Percentiles rank a stretch among this genome's conserved stretches.
Conservation (phyloP, 768 basidiomycete genomes). For the Leucosporidium scottii region DNA sequence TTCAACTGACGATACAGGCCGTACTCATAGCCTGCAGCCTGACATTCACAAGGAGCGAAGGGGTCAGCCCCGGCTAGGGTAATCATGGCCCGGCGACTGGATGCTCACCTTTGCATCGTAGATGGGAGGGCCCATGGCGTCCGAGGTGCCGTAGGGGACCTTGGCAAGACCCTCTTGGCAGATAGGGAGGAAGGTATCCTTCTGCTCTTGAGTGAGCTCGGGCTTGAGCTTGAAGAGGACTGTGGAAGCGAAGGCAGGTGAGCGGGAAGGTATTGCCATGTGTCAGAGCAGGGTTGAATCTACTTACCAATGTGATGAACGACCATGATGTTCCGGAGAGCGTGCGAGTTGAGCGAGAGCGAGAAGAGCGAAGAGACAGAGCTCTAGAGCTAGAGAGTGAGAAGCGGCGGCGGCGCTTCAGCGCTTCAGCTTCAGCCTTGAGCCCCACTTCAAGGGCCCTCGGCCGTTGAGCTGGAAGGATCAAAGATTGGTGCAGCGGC, state of each 20-base stretch:
- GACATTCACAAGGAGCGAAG: neutral
- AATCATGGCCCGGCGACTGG: neutral
- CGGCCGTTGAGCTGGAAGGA: too few species aligned
- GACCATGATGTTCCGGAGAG: constrained; percentile 9
- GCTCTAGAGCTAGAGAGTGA: too few species aligned
- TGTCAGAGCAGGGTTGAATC: neutral
- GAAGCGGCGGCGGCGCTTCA: too few species aligned
- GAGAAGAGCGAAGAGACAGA: neutral
- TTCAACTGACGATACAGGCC: constrained; percentile 19
- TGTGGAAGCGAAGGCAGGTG: neutral
- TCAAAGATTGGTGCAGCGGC: too few species aligned
- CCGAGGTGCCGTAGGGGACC: constrained; percentile 20
- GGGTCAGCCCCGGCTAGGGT: neutral
- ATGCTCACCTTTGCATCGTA: constrained; percentile 4
- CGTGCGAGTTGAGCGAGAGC: neutral
- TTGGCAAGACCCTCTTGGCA: constrained; percentile 29
- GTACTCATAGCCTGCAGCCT: constrained; percentile 8
- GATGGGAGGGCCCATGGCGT: constrained; percentile 18
- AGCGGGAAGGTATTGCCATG: neutral
- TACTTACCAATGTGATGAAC: constrained; percentile 30
- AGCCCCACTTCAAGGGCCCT: too few species aligned
- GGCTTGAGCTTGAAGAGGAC: constrained; percentile 34
- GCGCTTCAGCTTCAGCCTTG: too few species aligned
- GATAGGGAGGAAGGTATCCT: constrained; percentile 16
- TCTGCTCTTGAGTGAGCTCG: constrained; percentile 11